Base-by-base conservation (phyloP, 2,329 filamentous ascomycete species). In the Hypoxylon sp. region DNA sequence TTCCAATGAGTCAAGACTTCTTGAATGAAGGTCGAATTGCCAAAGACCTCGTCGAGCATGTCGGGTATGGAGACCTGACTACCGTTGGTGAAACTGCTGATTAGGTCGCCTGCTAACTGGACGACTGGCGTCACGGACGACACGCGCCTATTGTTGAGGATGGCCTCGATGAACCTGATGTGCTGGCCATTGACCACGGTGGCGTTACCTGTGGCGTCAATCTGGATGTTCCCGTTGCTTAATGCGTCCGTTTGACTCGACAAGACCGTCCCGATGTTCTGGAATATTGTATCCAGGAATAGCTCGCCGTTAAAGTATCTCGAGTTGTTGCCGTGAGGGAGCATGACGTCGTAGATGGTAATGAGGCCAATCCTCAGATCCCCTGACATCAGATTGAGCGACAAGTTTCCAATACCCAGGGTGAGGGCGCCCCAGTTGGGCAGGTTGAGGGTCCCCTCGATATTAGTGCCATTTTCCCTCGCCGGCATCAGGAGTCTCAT, bases 401-500 rank as follows among this genome's bases (percentile, higher is more conserved):
- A 81, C n/a, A 84, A 52, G 68, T 85, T 81, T 9, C 83, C 83
- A 2, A 83, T 74, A 0, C 78, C 80, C 5, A 85, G 79, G 0
- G 78, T 78, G 1, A 85, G 74, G 0, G 78, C 72, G 2, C 82
- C 81, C 32, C 75, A 73, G 67, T 85, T 85, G 1, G 83, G 83
- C 14, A 85, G 70, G 45, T 76, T 81, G 7, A 84, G 73, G 1
- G 74, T 73, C 1, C 82, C 83, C 25, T 75, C 76, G 57, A 85
- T 71, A 66, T 84, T 84, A 52, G 75, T 76, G 9, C 80, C 81
- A 14, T 81, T 76, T 0, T 73, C 71, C 23, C 70, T 63, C 1
- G 79, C 70, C 0, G 81, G 78, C 2, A 81, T 65, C 11, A 81
- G 60, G 5, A 85, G 74, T 1, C 77, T 66, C 19, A 80, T 71